phyloP scores from a whole-genome alignment of 257 asterid genomes.

The Plantago elongata region DNA sequence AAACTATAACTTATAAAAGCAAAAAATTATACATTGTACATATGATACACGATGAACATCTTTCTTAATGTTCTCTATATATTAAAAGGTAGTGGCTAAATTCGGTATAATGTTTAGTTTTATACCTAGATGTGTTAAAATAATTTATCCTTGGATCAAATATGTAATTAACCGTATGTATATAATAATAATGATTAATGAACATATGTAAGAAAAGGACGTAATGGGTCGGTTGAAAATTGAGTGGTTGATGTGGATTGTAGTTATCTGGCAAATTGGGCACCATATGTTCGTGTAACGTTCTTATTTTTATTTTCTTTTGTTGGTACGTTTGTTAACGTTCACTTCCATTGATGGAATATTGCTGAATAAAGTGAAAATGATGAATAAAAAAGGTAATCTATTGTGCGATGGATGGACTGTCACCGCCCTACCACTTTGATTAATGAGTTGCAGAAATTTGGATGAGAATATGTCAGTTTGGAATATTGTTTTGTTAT shows the following conservation, averaged over 20 bases:
- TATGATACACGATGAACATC: no score
- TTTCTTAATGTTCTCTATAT: no score
- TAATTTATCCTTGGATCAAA: not conserved
- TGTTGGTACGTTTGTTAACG: not conserved
- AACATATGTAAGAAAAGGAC: conserved; percentile 17
- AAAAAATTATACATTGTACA: no score
- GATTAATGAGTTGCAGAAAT: not conserved
- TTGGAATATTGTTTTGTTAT: not conserved
- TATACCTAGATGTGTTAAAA: no score
- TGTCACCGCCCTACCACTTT: conserved; percentile 23
- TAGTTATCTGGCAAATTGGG: conserved; percentile 20
- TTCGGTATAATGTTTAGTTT: no score
- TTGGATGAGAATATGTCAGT: not conserved
- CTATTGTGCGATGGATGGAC: conserved; percentile 14
- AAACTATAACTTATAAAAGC: no score
- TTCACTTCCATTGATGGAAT: conserved; percentile 1
- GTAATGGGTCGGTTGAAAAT: conserved; percentile 23
- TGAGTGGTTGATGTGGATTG: conserved; percentile 5
- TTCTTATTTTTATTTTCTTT: not conserved
- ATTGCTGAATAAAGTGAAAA: not conserved
- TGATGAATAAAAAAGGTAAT: not conserved
- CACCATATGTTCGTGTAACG: conserved; percentile 22
- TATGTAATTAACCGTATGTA: not conserved
- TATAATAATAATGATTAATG: no score
- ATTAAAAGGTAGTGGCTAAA: no score